Conservation (phyloP, 2,329 filamentous ascomycete species). For the Bimuria novae-zelandiae region DNA sequence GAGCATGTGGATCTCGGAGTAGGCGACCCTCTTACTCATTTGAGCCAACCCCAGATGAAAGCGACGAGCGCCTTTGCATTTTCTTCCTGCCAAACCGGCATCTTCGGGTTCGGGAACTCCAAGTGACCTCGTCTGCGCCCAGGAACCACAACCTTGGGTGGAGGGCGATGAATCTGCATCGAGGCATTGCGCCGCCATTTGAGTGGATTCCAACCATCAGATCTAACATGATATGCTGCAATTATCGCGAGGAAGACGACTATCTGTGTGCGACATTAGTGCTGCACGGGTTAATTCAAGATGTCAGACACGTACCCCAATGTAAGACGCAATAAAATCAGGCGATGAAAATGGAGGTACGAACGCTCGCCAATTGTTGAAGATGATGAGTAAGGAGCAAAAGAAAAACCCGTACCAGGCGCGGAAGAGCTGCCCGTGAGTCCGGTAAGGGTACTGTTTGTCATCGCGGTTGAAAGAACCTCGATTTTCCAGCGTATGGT, state of each 20-base stretch:
- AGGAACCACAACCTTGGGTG: slow-evolving; percentile 32
- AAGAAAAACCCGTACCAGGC: slow-evolving; percentile 34
- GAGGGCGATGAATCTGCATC: slow-evolving; percentile 35
- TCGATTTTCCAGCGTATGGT: slow-evolving; percentile 31
- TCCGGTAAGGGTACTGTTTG: slow-evolving; percentile 35
- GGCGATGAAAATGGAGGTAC: slow-evolving; percentile 19
- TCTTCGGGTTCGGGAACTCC: slow-evolving; percentile 31
- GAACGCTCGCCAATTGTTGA: slow-evolving; percentile 34
- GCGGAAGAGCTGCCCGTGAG: slow-evolving; percentile 30
- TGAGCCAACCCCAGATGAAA: slow-evolving; percentile 35
- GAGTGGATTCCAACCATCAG: slow-evolving; percentile 33
- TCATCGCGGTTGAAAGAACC: slow-evolving; percentile 33
- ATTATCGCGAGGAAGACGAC: slow-evolving; percentile 28
- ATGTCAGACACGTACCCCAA: slow-evolving; percentile 24
- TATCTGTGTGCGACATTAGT: slow-evolving; percentile 17
- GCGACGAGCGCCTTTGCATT: slow-evolving; percentile 27
- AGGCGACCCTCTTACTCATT: slow-evolving; percentile 18
- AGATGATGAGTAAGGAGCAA: slow-evolving; percentile 29
- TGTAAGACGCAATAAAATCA: slow-evolving; percentile 27
- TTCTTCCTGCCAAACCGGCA: slow-evolving; percentile 28
- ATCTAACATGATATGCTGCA: slow-evolving; percentile 31
- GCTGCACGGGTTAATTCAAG: not conserved
- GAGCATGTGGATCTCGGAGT: not conserved
- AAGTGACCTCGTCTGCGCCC: slow-evolving; percentile 29
- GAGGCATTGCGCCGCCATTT: slow-evolving; percentile 32